phyloP scores from a whole-genome alignment of 768 basidiomycete species.

The Collybiopsis luxurians region DNA sequence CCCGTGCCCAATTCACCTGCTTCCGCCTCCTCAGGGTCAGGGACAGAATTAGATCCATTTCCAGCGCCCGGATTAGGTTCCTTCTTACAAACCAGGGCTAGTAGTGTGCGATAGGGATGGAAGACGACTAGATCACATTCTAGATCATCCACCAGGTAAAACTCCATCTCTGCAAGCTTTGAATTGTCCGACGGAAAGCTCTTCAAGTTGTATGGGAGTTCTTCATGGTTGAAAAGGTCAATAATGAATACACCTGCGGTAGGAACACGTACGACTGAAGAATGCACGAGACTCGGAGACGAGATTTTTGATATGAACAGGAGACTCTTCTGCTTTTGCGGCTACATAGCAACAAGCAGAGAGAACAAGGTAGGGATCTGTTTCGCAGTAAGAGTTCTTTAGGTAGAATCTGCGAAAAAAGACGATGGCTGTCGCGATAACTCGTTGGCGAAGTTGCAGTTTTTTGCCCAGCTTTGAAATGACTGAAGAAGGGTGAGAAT shows the following conservation, averaged over 20 bases:
- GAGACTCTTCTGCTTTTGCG: conserved; percentile 95
- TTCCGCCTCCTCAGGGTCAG: conserved; percentile 33
- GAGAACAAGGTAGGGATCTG: conserved; percentile 90
- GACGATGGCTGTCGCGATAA: conserved; percentile 90
- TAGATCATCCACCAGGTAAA: conserved; percentile 94
- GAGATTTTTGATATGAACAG: conserved; percentile 91
- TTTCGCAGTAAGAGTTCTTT: conserved; percentile 94
- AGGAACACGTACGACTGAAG: conserved; percentile 60
- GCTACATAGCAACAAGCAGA: conserved; percentile 95
- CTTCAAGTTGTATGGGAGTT: conserved; percentile 69
- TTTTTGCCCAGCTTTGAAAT: conserved; percentile 88
- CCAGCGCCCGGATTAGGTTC: conserved; percentile 40
- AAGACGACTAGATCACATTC: conserved; percentile 93
- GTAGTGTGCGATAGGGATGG: conserved; percentile 91
- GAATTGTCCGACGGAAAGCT: conserved; percentile 86
- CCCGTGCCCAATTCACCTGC: conserved; percentile 57
- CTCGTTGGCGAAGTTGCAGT: conserved; percentile 80
- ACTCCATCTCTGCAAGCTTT: conserved; percentile 98
- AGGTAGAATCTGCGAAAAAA: conserved; percentile 97
- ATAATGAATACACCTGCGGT: too few relatives aligned
- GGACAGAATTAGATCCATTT: conserved; percentile 9
- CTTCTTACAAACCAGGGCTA: conserved; percentile 64
- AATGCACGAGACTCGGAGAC: conserved; percentile 77
- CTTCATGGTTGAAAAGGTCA: too few relatives aligned
- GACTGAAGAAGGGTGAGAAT: conserved; percentile 39